phyloP scores from a whole-genome alignment of 176 grass and related monocot species.

The Urochloa ruziziensis region DNA sequence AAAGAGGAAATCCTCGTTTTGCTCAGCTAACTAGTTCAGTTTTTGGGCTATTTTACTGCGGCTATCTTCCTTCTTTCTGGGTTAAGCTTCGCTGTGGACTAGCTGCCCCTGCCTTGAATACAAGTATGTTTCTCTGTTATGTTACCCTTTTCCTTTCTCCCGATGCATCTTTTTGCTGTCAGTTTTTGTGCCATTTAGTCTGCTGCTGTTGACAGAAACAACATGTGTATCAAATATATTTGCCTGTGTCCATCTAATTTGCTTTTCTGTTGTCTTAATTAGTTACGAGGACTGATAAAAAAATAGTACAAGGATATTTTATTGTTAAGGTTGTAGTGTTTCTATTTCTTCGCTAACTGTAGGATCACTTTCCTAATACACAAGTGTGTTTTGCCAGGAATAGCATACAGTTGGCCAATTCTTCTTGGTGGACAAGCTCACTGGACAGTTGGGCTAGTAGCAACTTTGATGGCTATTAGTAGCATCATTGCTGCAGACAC shows the following conservation, averaged over 20 bases:
- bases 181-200: neutral
- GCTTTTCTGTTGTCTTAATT: conserved; percentile 18
- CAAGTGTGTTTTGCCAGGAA: conserved; percentile 50
- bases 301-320: neutral
- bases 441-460: conserved; percentile 93
- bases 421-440: conserved; percentile 89
- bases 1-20: conserved; percentile 96
- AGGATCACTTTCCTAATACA: neutral
- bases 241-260: neutral
- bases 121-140: conserved; percentile 57
- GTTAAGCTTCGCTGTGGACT: conserved; percentile 91
- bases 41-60: conserved; percentile 97
- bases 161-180: neutral
- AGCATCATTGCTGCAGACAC: conserved; percentile 97
- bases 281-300: neutral
- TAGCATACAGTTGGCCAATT: conserved; percentile 72
- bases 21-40: conserved; percentile 93
- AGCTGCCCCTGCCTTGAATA: conserved; percentile 79
- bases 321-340: neutral
- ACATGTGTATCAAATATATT: neutral
- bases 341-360: neutral
- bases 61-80: conserved; percentile 99
- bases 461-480: conserved; percentile 93
- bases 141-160: neutral
- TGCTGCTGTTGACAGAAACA: neutral